These are phyloP conservation scores for Phytophthora tentaculata DNA, from an alignment of 352 stramenopile species.

Conservation along the genomic window DNA sequence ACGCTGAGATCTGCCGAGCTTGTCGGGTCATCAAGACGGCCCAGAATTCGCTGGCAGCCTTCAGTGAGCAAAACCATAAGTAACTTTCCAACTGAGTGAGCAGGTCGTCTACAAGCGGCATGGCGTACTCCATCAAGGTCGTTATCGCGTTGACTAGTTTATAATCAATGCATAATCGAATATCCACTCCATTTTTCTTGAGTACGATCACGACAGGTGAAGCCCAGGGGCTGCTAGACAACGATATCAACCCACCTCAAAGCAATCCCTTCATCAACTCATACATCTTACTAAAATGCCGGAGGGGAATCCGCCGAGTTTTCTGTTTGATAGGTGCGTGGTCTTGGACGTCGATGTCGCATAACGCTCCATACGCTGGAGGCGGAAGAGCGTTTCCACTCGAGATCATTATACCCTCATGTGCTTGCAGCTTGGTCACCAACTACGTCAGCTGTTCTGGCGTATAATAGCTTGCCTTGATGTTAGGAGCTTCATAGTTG, in stretches of 20 bases:
- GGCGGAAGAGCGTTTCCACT: neutral
- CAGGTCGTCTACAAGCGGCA: neutral
- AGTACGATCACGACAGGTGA: neutral
- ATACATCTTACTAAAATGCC: neutral
- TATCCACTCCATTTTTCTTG: conserved; percentile 7
- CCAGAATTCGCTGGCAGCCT: conserved; percentile 3
- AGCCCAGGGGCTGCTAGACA: neutral
- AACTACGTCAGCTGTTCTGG: neutral
- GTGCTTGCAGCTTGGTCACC: neutral
- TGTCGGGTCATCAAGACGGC: conserved; percentile 4
- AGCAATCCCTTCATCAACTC: neutral
- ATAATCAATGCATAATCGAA: conserved; percentile 2
- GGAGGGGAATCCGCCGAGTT: neutral
- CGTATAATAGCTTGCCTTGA: neutral
- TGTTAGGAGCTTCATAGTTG: neutral
- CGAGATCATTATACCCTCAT: neutral
- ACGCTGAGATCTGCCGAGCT: neutral
- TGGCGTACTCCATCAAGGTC: neutral
- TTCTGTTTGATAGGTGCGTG: neutral
- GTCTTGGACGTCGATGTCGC: conserved; percentile 1
- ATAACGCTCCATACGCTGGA: neutral
- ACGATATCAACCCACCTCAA: neutral
- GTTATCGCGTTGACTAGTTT: conserved; percentile 5
- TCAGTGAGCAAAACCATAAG: neutral
- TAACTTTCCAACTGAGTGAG: neutral